Evolutionary conservation across 2,329 filamentous ascomycete genomes (phyloP).

Genomic region (Fusarium bulbicola): DNA sequence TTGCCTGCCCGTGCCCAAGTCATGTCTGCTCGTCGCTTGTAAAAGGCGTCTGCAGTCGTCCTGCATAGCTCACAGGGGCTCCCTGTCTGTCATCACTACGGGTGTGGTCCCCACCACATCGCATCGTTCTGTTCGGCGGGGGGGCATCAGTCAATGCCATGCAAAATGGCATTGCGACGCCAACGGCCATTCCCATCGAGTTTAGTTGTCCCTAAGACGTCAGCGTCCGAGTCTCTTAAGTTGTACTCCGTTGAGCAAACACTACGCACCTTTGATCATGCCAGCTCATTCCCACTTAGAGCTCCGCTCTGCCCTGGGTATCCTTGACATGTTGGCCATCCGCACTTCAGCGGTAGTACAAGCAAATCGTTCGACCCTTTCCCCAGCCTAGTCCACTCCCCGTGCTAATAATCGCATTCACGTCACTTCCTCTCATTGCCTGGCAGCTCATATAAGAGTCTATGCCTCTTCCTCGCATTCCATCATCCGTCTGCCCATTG

Average conservation of each 20-base stretch:
- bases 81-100: conserved; percentile 42
- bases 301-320: conserved; percentile 39
- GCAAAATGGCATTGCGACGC: conserved; percentile 42
- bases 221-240: conserved; percentile 34
- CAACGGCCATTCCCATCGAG: conserved; percentile 42
- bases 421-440: conserved; percentile 37
- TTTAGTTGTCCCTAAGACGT: conserved; percentile 42
- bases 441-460: conserved; percentile 39
- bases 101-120: conserved; percentile 35
- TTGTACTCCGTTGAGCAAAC: conserved; percentile 33
- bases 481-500: conserved; percentile 18
- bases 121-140: conserved; percentile 37
- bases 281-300: conserved; percentile 40
- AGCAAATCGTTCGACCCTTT: conserved; percentile 44
- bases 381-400: conserved; percentile 34
- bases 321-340: conserved; percentile 43
- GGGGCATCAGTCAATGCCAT: conserved; percentile 43
- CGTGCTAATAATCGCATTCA: conserved; percentile 35
- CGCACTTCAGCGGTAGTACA: conserved; percentile 39
- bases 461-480: conserved; percentile 29
- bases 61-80: conserved; percentile 39
- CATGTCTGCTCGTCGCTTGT: conserved; percentile 4
- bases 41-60: conserved; percentile 27
- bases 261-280: conserved; percentile 43
- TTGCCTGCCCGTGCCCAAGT: conserved; percentile 8